Evolutionary conservation across 768 basidiomycete genomes (phyloP), one percentile per base, ranked within the genome.

Genomic region (Boletus rubescentipes): DNA sequence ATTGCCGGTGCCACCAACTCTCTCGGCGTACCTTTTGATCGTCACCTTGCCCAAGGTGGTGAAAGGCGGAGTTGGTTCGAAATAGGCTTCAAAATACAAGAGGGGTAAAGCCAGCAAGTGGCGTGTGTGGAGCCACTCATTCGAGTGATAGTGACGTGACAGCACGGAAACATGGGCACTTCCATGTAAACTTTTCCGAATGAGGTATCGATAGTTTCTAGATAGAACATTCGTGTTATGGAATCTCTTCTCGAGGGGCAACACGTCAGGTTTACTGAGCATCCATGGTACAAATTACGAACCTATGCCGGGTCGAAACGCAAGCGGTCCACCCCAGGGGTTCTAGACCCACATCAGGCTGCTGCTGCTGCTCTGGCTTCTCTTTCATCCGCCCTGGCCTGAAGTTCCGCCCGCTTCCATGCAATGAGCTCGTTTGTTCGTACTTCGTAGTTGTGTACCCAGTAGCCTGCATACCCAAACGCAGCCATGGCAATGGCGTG

Each of bases 391-490:
- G 60, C 72, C 72, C 67, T 85, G 36, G 54, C 76, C 49, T 79
- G 78, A 58, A 91, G 79, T 63, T 86, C 77, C 20, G 71, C 77
- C 45, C 83, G 81, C 71, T 86, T 89, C 70, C 81, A 75, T 30
- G 79, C 79, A 20, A 92, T 72, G 18, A 91, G 72, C 47, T 79
- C 83, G 9, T 69, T 77, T 2, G 86, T 80, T n/a, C 82, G 76
- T 46, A 75, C 59, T 62, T 91, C 88, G 79, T 86, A 87, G 35
- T 71, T 69, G 64, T 87, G 82, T 18, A 81, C 85, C 79, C 80
- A 87, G 75, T 93, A 93, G 36, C 91, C 91, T 11, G 74, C 76
- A 63, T 78, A 84, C 2, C 87, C 89, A 64, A 90, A 93, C 1
- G 75, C 80, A 34, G 68, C 82, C 77, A 88, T 86, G 30, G 87